Evolutionary conservation across 2,329 filamentous ascomycete genomes (phyloP), one percentile per base, ranked within the genome.

Genomic region (Phaeosphaeriaceae sp.): DNA sequence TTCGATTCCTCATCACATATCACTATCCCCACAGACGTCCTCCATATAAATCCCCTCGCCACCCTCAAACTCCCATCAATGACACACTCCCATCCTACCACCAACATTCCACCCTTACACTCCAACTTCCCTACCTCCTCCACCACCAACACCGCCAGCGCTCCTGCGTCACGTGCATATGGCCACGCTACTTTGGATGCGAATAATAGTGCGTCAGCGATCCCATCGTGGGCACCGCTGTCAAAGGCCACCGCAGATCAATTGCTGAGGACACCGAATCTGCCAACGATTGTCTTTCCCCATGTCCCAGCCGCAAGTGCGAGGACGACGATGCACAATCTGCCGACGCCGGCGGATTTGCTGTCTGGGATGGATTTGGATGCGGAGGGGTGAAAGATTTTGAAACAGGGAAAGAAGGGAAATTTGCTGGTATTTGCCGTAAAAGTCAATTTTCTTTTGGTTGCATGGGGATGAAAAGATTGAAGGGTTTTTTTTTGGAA

Each of bases 281-380:
- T 70, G 13, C 68, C 66, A 0, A 69, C 60, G 1, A 67, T 71
- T 11, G 62, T 70, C 4, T 68, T 63, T 39, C 68, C 68, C 1
- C 61, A 63, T 33, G 66, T 69, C 11, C 68, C 66, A 6, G 58
- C 42, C 3, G 52, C 63, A 4, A 66, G 64, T 37, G 64, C 67
- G 1, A 49, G 64, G 26, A 60, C 45, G 12, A 56, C 63, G 3
- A 52, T 64, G 43, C 64, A 67, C 39, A 71, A 69, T 43, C 48
- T 72, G 2, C 68, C 70, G 3, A 60, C 61, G n/a, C 68, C 70
- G 2, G 61, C 70, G 2, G 64, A 72, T 39, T 53, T 72, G 4
- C 50, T 72, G 3, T 66, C 64, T 18, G 65, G 63, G 9, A 45
- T 67, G 11, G 59, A 26, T 16, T n/a, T 33, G 13, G 30, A 33